These are phyloP conservation scores for Biscutella laevigata DNA, from an alignment of 441 rosid species.

Conservation along the genomic window DNA sequence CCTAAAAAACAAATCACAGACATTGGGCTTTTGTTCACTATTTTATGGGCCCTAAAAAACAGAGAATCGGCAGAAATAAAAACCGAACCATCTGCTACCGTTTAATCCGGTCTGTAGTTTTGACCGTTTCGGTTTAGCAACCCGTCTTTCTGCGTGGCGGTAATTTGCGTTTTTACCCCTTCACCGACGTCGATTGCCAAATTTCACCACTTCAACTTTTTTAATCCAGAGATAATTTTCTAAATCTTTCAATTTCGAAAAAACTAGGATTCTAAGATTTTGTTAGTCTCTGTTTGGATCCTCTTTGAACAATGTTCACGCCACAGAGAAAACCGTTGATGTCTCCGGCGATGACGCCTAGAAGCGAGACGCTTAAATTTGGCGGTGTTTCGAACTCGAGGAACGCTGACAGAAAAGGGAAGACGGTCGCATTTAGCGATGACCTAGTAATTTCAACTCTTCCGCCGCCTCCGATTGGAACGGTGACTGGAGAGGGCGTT, in stretches of 20 bases:
- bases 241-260: neutral
- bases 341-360: conserved; percentile 37
- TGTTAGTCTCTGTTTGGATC: neutral
- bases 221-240: too few species aligned
- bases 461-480: conserved; percentile 50
- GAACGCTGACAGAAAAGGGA: conserved; percentile 44
- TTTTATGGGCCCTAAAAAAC: too few species aligned
- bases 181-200: neutral
- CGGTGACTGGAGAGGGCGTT: conserved; percentile 29
- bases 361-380: conserved; percentile 29
- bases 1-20: too few species aligned
- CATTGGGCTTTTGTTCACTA: too few species aligned
- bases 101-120: too few species aligned
- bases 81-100: too few species aligned
- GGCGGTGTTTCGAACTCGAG: conserved; percentile 30
- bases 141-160: neutral
- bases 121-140: neutral
- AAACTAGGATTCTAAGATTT: conserved; percentile 17
- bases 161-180: neutral
- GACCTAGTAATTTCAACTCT: conserved; percentile 25
- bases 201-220: too few species aligned
- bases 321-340: conserved; percentile 46
- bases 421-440: conserved; percentile 42
- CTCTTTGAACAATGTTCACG: conserved; percentile 44
- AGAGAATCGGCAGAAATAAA: too few species aligned